Evolutionary conservation across 352 stramenopile species (phyloP).

Genomic region (Aphanomyces invadans): DNA sequence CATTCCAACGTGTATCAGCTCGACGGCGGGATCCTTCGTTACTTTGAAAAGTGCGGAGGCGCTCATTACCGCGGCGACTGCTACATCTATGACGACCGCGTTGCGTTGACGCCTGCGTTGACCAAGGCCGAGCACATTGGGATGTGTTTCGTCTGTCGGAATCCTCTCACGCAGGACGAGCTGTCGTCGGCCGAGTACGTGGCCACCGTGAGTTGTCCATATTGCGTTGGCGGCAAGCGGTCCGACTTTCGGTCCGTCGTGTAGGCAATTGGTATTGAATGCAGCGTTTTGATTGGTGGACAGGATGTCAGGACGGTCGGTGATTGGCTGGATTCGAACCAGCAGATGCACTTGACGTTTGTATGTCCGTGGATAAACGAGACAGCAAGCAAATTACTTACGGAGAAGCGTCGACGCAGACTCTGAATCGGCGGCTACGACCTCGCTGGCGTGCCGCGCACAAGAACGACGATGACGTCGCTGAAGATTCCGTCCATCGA

Average conservation of each 20-base stretch:
- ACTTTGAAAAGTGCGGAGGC: slow-evolving; percentile 66
- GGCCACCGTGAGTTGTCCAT: slow-evolving; percentile 39
- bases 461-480: slow-evolving; percentile 12
- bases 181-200: slow-evolving; percentile 39
- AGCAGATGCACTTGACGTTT: slow-evolving; percentile 12
- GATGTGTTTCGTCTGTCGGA: slow-evolving; percentile 52
- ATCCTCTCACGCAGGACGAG: slow-evolving; percentile 44
- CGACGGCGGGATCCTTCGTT: slow-evolving; percentile 68
- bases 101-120: slow-evolving; percentile 54
- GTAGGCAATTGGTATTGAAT: not conserved
- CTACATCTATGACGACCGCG: slow-evolving; percentile 74
- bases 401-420: slow-evolving; percentile 1
- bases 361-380: slow-evolving; percentile 8
- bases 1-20: slow-evolving; percentile 59
- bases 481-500: slow-evolving; percentile 18
- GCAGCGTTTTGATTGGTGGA: not conserved
- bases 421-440: not conserved
- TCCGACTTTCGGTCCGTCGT: slow-evolving; percentile 32
- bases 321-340: not conserved
- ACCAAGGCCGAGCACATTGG: slow-evolving; percentile 31
- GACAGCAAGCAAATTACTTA: slow-evolving; percentile 22
- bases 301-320: not conserved
- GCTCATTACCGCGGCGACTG: slow-evolving; percentile 66
- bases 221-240: slow-evolving; percentile 45
- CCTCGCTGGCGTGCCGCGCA: not conserved